These are phyloP conservation scores for Xylariaceae sp. DNA, from an alignment of 2,329 filamentous ascomycete species.

Conservation along the genomic window DNA sequence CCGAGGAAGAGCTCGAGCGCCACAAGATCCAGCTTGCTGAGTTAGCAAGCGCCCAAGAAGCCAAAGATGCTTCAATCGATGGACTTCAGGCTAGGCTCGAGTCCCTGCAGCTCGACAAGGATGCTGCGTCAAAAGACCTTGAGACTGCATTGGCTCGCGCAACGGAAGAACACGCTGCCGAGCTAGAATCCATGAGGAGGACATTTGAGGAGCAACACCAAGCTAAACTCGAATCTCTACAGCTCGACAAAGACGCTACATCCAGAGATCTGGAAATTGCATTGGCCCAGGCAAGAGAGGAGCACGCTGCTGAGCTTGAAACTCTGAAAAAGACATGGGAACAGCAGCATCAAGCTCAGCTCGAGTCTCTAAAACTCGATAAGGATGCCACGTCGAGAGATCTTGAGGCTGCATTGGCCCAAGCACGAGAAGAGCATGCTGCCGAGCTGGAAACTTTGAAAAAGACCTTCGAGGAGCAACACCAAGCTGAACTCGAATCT, in stretches of 20 bases:
- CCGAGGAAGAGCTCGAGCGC: conserved; percentile 47
- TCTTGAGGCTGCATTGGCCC: not conserved
- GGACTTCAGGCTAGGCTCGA: conserved; percentile 49
- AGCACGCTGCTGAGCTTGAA: conserved; percentile 47
- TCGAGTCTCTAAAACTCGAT: conserved; percentile 43
- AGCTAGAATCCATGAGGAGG: conserved; percentile 47
- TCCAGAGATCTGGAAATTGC: conserved; percentile 36
- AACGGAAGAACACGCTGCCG: conserved; percentile 42
- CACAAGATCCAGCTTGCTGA: conserved; percentile 46
- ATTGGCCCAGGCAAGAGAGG: conserved; percentile 38
- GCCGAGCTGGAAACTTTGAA: not conserved
- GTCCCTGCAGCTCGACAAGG: conserved; percentile 38
- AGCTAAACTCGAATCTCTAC: conserved; percentile 44
- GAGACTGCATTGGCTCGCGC: conserved; percentile 37
- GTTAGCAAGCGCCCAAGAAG: conserved; percentile 45
- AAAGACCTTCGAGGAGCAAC: not conserved
- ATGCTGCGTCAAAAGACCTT: conserved; percentile 35
- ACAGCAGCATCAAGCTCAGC: conserved; percentile 45
- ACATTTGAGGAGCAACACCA: conserved; percentile 49
- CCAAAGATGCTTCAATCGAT: conserved; percentile 44
- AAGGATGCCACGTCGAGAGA: not conserved
- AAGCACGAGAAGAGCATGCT: not conserved
- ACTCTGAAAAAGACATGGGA: conserved; percentile 44
- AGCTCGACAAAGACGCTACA: conserved; percentile 38
- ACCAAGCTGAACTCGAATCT: conserved; percentile 40